phyloP scores from a whole-genome alignment of 371 early-diverging fungal genomes.

The Entomophthora muscae region DNA sequence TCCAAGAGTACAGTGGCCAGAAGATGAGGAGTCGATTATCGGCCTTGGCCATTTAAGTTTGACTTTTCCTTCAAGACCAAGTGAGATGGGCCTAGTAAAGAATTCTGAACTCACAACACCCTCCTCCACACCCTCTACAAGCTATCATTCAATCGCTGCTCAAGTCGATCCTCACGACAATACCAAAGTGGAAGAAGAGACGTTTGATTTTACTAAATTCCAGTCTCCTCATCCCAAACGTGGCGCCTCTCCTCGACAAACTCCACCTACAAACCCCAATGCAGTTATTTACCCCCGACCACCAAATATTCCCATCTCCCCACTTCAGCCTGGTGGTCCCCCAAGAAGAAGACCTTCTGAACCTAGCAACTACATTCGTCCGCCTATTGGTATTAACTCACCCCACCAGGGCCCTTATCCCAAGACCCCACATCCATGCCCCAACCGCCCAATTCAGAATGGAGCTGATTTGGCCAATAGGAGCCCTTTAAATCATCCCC shows the following conservation, averaged over 20 bases:
- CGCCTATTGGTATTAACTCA: too few species aligned
- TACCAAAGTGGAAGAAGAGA: background rate
- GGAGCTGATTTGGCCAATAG: background rate
- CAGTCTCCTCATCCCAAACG: background rate
- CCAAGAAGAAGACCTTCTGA: background rate
- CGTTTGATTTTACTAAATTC: background rate
- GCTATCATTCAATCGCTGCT: background rate
- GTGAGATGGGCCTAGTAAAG: background rate
- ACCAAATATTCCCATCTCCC: background rate
- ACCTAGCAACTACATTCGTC: too few species aligned
- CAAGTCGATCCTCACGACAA: background rate
- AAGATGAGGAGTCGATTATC: conserved; percentile 2
- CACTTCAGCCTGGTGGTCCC: background rate
- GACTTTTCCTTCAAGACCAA: too few species aligned
- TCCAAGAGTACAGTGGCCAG: background rate
- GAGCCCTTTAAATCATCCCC: background rate
- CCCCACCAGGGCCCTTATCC: background rate
- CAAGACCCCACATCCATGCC: background rate
- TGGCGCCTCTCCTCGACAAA: background rate
- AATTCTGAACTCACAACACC: background rate
- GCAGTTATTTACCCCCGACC: background rate
- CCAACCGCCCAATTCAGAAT: background rate
- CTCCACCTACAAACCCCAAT: background rate
- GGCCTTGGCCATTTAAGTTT: background rate
- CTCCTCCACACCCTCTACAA: background rate